These are phyloP conservation scores for Evernia prunastri DNA, from an alignment of 495 filamentous ascomycete species.

Conservation along the genomic window DNA sequence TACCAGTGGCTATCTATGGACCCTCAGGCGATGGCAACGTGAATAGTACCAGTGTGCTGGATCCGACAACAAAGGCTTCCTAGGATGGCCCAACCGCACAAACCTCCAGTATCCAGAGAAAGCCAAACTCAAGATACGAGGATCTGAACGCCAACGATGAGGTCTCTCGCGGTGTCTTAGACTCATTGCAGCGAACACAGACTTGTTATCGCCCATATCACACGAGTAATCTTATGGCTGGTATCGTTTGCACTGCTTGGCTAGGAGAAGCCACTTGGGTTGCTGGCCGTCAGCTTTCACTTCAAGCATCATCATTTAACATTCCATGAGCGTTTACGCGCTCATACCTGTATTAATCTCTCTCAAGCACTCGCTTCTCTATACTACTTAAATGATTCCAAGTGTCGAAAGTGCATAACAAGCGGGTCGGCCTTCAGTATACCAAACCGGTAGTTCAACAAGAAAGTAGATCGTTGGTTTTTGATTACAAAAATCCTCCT, in stretches of 20 bases:
- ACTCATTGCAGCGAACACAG: constrained; percentile 1
- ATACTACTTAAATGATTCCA: not conserved
- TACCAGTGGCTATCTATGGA: not conserved
- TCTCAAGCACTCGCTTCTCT: constrained; percentile 2
- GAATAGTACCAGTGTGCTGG: not conserved
- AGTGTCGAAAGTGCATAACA: not conserved
- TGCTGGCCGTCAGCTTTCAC: not conserved
- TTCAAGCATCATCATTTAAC: constrained; percentile 3
- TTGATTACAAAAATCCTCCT: not conserved
- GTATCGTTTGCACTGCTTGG: constrained; percentile 6
- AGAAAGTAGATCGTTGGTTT: not conserved
- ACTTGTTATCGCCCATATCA: not conserved
- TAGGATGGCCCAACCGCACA: not conserved
- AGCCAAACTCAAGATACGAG: not conserved
- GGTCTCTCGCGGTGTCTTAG: not conserved
- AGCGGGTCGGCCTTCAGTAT: not conserved
- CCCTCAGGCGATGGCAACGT: not conserved
- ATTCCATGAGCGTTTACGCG: constrained; percentile 1
- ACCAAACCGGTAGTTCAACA: not conserved
- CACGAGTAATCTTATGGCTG: not conserved
- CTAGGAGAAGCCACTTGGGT: constrained; percentile 11
- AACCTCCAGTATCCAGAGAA: not conserved
- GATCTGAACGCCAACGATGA: not conserved
- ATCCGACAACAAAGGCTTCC: not conserved
- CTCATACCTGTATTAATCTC: not conserved